A percentile compares a stretch with the other conserved stretches of the same genome.
Evolutionary conservation across 768 basidiomycete genomes (phyloP).

Genomic region (Daedaleopsis nitida): DNA sequence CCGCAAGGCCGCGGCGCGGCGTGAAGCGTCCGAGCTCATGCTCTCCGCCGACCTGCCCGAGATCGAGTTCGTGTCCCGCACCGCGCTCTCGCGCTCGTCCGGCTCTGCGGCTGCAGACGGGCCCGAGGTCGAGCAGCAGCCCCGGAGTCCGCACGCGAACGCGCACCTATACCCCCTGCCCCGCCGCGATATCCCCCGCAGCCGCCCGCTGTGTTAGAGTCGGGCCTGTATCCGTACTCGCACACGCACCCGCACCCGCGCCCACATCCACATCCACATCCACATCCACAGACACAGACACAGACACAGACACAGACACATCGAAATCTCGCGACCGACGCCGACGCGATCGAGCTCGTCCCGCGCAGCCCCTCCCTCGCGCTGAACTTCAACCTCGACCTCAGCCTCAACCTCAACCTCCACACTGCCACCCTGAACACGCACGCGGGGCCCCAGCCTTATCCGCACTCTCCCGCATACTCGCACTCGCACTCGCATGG

Average conservation of each 20-base stretch:
- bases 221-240: no score
- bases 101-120: background rate
- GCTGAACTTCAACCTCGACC: background rate
- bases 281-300: no score
- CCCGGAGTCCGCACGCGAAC: background rate
- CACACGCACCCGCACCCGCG: background rate
- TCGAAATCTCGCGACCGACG: background rate
- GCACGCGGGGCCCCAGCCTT: no score
- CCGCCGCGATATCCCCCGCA: no score
- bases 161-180: no score
- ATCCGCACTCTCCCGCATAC: no score
- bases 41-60: constrained; percentile 6
- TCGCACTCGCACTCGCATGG: background rate
- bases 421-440: no score
- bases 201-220: no score
- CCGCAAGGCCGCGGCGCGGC: constrained; percentile 18
- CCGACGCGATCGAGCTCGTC: constrained; percentile 7
- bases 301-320: background rate
- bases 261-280: background rate
- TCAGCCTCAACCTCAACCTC: no score
- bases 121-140: no score
- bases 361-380: background rate
- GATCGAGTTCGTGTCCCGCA: background rate
- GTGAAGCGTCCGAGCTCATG: constrained; percentile 4
- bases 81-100: background rate